Evolutionary conservation across 2,329 filamentous ascomycete genomes (phyloP), one percentile per base, ranked within the genome.

Genomic region (Penicillium sp.): DNA sequence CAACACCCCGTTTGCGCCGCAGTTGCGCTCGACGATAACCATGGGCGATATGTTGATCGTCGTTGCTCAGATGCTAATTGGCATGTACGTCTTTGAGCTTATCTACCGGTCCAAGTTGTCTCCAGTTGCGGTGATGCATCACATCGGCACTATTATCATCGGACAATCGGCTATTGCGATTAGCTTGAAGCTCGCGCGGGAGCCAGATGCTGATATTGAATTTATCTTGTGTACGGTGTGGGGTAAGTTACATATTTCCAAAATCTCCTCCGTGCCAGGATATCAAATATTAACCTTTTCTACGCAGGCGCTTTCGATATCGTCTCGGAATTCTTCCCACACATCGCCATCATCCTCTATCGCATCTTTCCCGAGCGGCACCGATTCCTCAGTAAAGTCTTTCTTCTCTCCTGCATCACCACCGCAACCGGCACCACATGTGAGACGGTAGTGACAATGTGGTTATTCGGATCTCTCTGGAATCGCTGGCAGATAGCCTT

Each of bases 1-100:
- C 35, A 67, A 75, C 17, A 70, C 72, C 0, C 70, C 69, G 0
- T 77, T 71, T 38, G 67, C 63, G 0, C 65, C 63, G 0, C 43
- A n/a, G 14, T 4, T 47, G 15, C 71, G 69, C 1, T 71, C 69
- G 3, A 22, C 34, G 0, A 72, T 79, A n/a, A 78, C 70, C 0
- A 64, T 77, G 66, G 79, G 79, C 0, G 79, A 81, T 63, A 58
- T 79, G 0, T 61, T 81, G 17, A 66, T 80, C 11, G 66, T 79
- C 1, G 71, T 70, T 3, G 70, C 76, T 5, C 76, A 81, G 51
- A 71, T 79, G 62, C 66, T 81, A 31, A 75, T 77, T 14, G 77
- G 69, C n/a, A 81, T 81, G 76, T 81, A 81, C 57, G 65, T 80
- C 12, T 81, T 80, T 52, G 79, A 81, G 63, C 68, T 81, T 5